phyloP scores from a whole-genome alignment of 176 grass and related monocot genomes.

The Bonia amplexicaulis region DNA sequence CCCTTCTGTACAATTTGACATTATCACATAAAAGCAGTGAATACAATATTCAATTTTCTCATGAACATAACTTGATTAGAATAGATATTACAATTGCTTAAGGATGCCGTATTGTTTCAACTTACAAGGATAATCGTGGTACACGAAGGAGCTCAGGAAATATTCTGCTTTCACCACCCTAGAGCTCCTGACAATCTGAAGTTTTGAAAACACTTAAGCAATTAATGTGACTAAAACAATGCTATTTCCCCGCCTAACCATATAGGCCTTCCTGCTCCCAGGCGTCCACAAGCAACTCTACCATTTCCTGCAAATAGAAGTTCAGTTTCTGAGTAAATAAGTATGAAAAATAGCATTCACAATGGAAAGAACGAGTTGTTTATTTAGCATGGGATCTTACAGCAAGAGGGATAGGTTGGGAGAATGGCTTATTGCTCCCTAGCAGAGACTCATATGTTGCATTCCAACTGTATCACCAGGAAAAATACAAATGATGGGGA shows the following conservation, averaged over 20 bases:
- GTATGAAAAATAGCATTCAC: neutral
- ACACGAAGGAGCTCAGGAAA: slow-evolving; percentile 7
- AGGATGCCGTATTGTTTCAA: slow-evolving; percentile 8
- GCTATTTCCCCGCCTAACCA: slow-evolving; percentile 35
- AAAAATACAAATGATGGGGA: neutral
- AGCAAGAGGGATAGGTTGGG: slow-evolving; percentile 73
- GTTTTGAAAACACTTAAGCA: neutral
- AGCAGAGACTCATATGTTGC: slow-evolving; percentile 76
- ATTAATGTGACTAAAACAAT: slow-evolving; percentile 10
- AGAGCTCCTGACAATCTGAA: slow-evolving; percentile 16
- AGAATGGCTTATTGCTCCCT: slow-evolving; percentile 86
- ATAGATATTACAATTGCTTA: slow-evolving; percentile 35
- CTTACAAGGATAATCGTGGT: neutral
- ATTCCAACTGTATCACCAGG: slow-evolving; percentile 59
- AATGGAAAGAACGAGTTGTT: neutral
- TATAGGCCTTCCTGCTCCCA: slow-evolving; percentile 97
- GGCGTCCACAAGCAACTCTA: slow-evolving; percentile 87
- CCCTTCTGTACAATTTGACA: neutral
- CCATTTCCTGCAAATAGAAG: slow-evolving; percentile 77
- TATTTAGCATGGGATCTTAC: slow-evolving; percentile 36
- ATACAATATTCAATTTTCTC: neutral
- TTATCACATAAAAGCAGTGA: neutral
- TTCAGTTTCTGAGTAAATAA: slow-evolving; percentile 7
- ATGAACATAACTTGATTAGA: neutral
- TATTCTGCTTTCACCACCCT: slow-evolving; percentile 3